Conservation (phyloP, 345 rosid species). For the Balakata baccata region DNA sequence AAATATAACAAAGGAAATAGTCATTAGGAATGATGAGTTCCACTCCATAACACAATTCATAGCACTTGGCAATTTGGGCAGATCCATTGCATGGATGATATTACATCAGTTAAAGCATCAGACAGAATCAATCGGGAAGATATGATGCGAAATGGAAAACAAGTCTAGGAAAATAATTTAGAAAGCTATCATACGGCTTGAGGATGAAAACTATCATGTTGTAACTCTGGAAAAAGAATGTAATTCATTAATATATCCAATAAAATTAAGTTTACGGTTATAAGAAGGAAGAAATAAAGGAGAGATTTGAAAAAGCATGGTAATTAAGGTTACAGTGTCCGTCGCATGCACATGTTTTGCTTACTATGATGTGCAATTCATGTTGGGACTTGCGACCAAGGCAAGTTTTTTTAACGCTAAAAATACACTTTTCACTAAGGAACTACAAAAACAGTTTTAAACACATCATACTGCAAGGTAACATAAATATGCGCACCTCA, state of each 20-base stretch:
- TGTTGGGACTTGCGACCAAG: not conserved
- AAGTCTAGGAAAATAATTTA: not conserved
- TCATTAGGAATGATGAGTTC: not conserved
- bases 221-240: not conserved
- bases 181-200: too few relatives aligned
- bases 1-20: not conserved
- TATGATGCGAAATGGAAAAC: not conserved
- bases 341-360: not conserved
- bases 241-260: not conserved
- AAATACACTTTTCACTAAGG: not conserved
- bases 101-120: too few relatives aligned
- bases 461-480: not conserved
- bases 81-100: not conserved
- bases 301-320: not conserved
- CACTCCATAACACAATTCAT: not conserved
- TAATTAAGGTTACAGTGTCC: not conserved
- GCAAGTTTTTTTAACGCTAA: not conserved
- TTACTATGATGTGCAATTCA: not conserved
- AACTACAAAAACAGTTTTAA: not conserved
- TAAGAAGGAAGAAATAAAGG: too few relatives aligned
- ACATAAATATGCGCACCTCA: constrained; percentile 3
- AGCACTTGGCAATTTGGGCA: not conserved
- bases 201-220: not conserved
- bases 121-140: not conserved
- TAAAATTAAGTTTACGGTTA: not conserved